Base-by-base conservation (phyloP, 306 rosid species). In the Potentilla sterilis region DNA sequence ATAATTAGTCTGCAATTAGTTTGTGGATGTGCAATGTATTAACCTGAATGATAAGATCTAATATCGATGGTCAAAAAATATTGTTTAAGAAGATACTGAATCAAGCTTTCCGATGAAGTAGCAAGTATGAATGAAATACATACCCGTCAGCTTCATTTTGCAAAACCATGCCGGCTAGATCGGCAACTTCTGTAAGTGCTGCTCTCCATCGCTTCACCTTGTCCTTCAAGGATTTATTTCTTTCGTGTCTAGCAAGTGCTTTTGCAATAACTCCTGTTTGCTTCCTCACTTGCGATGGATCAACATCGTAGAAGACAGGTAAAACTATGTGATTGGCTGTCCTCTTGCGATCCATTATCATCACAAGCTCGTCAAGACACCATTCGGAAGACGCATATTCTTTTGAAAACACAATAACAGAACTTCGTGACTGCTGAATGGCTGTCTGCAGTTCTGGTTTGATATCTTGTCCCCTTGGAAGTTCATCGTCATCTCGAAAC, bases 301-400 rank as follows among this genome's bases (percentile, higher is more conserved):
- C 72, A 1, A 67, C n/a, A 22, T 43, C 54, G 3, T 22, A 67
- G 38, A 67, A 67, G 6, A 67, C 35, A 0, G 72, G 54, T 43
- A 67, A 43, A 12, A 48, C 63, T 52, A 49, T 15, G 0, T 70
- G 75, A 6, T 32, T 0, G 0, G 28, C 18, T 12, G n/a, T n/a
- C n/a, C n/a, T 70, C 32, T 52, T 48, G 28, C 10, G 62, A 9
- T 34, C 32, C 22, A 70, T 22, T 2, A 70, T 70, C 75, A 47
- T 18, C 9, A 37, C 42, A 48, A 70, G 75, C 46, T 70, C 75
- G 42, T 70, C 62, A 32, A 70, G 75, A 46, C 75, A 70, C 75
- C 75, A 70, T 1, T 2, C 2, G 1, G 75, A 70, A 51, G 43
- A 32, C 1, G 75, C 75, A 0, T 70, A 70, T 34, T 70, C 32